Evolutionary conservation across 2,329 filamentous ascomycete genomes (phyloP), one percentile per base, ranked within the genome.

Genomic region (Westerdykella ornata): DNA sequence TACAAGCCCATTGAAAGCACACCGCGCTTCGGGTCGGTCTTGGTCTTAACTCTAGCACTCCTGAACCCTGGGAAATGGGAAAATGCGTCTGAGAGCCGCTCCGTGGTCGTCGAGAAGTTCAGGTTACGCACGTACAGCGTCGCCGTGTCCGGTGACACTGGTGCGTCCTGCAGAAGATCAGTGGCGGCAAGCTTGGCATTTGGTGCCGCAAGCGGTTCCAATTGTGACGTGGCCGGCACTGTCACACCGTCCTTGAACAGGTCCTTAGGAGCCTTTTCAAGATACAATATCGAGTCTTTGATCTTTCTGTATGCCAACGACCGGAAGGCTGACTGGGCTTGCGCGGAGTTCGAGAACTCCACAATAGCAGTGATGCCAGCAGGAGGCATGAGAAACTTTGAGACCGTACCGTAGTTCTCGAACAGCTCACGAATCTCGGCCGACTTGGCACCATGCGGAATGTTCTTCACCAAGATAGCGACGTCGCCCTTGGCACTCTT

Each of bases 51-150:
- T 50, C 81, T 79, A 19, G 88, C 90, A 43, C 85, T 88, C 49
- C 92, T 73, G 67, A 97, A 97, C 39, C 92, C 92, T 54, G 88
- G 84, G 41, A 97, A 72, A 40, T 85, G 76, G 48, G 78, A 76
- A 70, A 97, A 97, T 17, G 81, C 76, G 56, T 89, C 84, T 6
- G 80, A 78, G 52, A 98, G 74, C 45, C 79, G 76, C 50, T 82
- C 76, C 37, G 81, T 88, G 9, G 85, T 89, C 2, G 92, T 98
- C 41, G 80, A 72, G 68, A 97, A 98, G 72, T 89, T 94, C 54
- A 98, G 76, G 68, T 97, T 97, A 60, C 88, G 84, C 53, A 98
- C 83, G 66, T 92, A 97, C 13, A 98, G 72, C 4, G 90, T 94
- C n/a, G 80, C 80, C 13, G 84, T 84, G 54, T 86, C 80, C 8